Evolutionary conservation across 352 stramenopile species (phyloP), one percentile per base, ranked within the genome.

Genomic region (Phytopythium cucurbitacearum): DNA sequence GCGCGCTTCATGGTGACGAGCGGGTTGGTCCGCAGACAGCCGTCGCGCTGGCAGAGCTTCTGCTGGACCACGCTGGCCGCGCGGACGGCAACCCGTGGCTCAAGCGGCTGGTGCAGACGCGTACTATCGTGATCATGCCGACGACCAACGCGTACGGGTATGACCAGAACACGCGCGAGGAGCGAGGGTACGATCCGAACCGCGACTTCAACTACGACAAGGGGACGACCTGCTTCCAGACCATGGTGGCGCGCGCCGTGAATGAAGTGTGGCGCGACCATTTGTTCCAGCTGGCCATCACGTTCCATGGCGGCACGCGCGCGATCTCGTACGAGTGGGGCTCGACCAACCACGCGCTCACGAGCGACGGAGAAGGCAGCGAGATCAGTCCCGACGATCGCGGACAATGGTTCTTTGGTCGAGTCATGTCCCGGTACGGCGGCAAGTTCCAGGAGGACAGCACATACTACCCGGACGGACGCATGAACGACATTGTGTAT

Each of bases 281-380:
- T 60, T 67, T 98, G 36, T 98, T 99, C 67, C 94, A 98, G 59
- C 73, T 99, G 7, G 73, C 86, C 11, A 80, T 99, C 16, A 99
- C 97, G 4, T 99, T 98, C 62, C 97, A 99, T 74, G 96, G 81
- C 36, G 97, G 97, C 43, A 99, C 92, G 57, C 84, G 95, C 51
- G 88, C 89, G 7, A 83, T 99, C 51, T 92, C 86, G 5, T 99
- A 98, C 66, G 97, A 99, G 67, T 99, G 97, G 97, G 96, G 96
- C 10, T 86, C 85, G 16, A 80, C 82, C 9, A 94, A 95, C 47
- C 80, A 97, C 68, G 54, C 80, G 83, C 49, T 71, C 34, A 54
- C 49, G 0, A 40, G 43, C 8, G 64, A 45, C 12, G 73, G 64
- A 7, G n/a, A 32, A 13, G 73, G 65, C 51, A 81, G 71, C 35